phyloP scores from a whole-genome alignment of 75 land plant genomes.

The Pinus albicaulis region DNA sequence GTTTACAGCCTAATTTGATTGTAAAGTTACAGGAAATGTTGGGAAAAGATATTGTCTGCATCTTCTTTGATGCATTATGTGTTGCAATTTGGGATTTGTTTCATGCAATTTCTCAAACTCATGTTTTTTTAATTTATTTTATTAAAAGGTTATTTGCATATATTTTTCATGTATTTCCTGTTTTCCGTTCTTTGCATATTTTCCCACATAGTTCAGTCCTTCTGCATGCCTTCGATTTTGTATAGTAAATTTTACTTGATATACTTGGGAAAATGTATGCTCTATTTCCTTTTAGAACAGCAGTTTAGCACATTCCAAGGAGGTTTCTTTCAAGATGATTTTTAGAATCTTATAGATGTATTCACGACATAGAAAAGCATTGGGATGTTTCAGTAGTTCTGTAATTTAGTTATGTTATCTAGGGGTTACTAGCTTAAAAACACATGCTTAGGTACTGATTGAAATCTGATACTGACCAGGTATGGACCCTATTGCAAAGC shows the following conservation, averaged over 20 bases:
- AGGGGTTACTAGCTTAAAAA: neutral
- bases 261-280: neutral
- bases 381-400: neutral
- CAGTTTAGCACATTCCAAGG: neutral
- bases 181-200: too few species aligned
- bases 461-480: constrained; percentile 27
- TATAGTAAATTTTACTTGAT: neutral
- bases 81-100: neutral
- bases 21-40: neutral
- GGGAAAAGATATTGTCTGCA: neutral
- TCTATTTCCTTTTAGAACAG: neutral
- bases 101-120: neutral
- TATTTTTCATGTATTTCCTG: neutral
- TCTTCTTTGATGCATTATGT: neutral
- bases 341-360: too few species aligned
- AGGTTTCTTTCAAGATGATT: neutral
- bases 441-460: neutral
- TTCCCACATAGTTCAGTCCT: too few species aligned
- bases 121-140: neutral
- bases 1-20: neutral
- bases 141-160: neutral
- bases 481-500: constrained; percentile 94
- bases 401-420: neutral
- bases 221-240: neutral
- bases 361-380: too few species aligned